Evolutionary conservation across 2,329 filamentous ascomycete genomes (phyloP), one percentile per base, ranked within the genome.

Genomic region (Westerdykella sp.): DNA sequence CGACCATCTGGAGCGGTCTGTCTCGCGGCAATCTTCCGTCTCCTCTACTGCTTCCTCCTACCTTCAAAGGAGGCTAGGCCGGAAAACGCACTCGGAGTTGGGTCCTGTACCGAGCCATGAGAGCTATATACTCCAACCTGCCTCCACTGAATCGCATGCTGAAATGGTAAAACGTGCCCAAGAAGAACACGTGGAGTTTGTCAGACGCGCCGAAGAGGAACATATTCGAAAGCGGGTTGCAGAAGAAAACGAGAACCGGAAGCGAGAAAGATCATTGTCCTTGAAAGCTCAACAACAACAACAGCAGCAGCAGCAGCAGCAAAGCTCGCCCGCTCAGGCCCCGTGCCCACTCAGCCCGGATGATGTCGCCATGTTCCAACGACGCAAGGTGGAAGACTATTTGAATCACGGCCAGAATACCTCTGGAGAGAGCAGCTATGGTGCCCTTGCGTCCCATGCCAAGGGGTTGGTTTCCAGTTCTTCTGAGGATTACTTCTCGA

Each of bases 341-440:
- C 58, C 54, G 15, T 75, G 72, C 43, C 72, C 73, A n/a, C 67
- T 69, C 5, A 74, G 72, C 45, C 73, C 72, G 6, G 72, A 74
- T 43, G 71, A 74, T 37, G 62, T 67, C 9, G 46, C 53, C 2
- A 55, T 49, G 42, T 60, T 51, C 34, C 48, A 55, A 21, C 50
- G 51, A 18, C 55, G 57, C 12, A 64, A 57, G 35, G 48, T 61
- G 1, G 56, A 62, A 34, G 56, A 65, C 10, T 61, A 57, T 34
- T 45, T 65, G 37, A 53, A 54, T 40, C 55, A 53, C 44, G 25
- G 25, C 25, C 32, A 35, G 32, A 7, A 18, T 14, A 35, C n/a
- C 32, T 14, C 32, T 15, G 32, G 32, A 14, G n/a, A 35, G 6
- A 13, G 32, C 32, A 18, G n/a, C 7, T 18, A 13, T 11, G 32